These are phyloP conservation scores for Styphnolobium japonicum DNA, from an alignment of 306 rosid species.

Conservation along the genomic window DNA sequence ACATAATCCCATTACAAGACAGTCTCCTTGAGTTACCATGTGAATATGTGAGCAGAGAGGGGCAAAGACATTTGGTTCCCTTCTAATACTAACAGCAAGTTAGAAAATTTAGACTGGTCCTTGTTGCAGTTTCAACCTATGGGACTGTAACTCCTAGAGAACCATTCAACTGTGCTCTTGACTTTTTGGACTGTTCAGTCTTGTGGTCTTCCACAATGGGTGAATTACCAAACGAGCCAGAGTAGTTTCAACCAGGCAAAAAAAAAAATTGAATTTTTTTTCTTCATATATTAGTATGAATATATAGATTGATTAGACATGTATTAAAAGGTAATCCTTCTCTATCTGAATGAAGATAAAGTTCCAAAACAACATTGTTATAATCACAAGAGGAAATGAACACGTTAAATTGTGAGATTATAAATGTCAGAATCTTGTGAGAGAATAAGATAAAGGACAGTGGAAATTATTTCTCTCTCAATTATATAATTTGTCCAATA, in stretches of 20 bases:
- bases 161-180: conserved; percentile 31
- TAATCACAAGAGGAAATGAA: background rate
- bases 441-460: conserved; percentile 9
- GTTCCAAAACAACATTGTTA: background rate
- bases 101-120: conserved; percentile 38
- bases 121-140: conserved; percentile 23
- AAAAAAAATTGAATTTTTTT: no score
- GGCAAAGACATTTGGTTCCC: conserved; percentile 32
- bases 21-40: conserved; percentile 52
- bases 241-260: conserved; percentile 23
- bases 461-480: background rate
- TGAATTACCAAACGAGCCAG: conserved; percentile 7
- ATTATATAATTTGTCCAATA: background rate
- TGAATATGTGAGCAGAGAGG: conserved; percentile 50
- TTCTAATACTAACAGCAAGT: conserved; percentile 32
- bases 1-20: conserved; percentile 56
- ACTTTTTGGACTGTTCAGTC: conserved; percentile 34
- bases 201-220: background rate
- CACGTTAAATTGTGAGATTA: background rate
- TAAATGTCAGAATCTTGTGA: background rate
- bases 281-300: background rate
- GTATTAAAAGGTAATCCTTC: background rate
- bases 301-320: background rate
- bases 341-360: background rate
- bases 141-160: conserved; percentile 48